Base-by-base conservation (phyloP, 257 asterid species). In the Capsicum rhomboideum region DNA sequence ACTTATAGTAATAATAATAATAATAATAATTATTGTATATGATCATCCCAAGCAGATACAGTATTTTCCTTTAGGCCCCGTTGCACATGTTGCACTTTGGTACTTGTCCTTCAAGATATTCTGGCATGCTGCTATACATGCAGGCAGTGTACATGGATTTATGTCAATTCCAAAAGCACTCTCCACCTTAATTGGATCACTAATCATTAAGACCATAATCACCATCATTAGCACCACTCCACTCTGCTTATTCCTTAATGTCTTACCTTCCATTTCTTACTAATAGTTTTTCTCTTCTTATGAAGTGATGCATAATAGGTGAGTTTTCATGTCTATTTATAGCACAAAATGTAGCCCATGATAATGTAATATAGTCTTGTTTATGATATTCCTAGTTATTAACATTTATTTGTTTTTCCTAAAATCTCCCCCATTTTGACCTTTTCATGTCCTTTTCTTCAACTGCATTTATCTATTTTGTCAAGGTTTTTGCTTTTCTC, bases 81-180 rank as follows among this genome's bases (percentile, higher is more conserved):
- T 4, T 2, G 87, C 96, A 83, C 96, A 91, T 18, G 93, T 85
- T 20, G 94, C 93, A 83, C 91, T 85, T 0, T 23, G 88, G 55
- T 81, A 91, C 20, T 91, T 89, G 0, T 61, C 89, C 82, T 64
- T 79, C 90, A 91, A 79, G 49, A 85, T 83, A 40, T 81, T 91
- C 80, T 85, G 86, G 79, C 96, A 92, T 42, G 91, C 93, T 68
- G 88, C 91, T 54, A 83, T 53, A 82, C 96, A 92, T 34, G 42
- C 87, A 1, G 90, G 89, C 13, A 86, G 82, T 23, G 91, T 92
- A 85, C 96, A 91, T 71, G 94, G 96, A 86, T 89, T 61, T 2
- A 91, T 58, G 20, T 85, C 79, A 29, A 92, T 85, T 18, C 96
- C 96, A 54, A 91, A 54, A 26, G 90, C 93, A 86, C 93, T 7